phyloP scores from a whole-genome alignment of 352 stramenopile species.

The Phytophthora brassicae region DNA sequence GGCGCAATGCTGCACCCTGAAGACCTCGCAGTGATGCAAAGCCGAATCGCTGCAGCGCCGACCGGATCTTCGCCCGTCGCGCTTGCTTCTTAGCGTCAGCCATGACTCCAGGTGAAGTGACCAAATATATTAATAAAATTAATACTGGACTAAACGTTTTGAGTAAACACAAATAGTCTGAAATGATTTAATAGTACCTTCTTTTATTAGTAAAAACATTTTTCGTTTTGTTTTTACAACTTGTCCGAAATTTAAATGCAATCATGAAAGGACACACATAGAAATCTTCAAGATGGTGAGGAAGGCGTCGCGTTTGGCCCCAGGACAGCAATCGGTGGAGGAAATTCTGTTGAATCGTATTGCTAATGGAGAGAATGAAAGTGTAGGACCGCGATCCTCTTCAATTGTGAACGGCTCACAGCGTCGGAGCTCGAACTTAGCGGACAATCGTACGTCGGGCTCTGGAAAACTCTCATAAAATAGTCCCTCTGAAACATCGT shows the following conservation, averaged over 20 bases:
- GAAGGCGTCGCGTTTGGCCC: conserved; percentile 53
- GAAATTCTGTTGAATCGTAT: conserved; percentile 65
- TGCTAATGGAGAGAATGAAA: conserved; percentile 20
- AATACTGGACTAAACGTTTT: background rate
- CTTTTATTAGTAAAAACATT: too few species aligned
- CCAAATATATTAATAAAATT: background rate
- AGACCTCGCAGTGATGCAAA: conserved; percentile 46
- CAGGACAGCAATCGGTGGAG: conserved; percentile 62
- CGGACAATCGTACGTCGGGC: conserved; percentile 2
- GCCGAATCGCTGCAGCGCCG: conserved; percentile 45
- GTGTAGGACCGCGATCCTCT: background rate
- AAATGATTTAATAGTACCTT: background rate
- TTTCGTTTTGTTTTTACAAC: too few species aligned
- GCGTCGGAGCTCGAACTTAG: background rate
- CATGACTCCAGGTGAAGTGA: conserved; percentile 20
- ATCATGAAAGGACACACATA: conserved; percentile 19
- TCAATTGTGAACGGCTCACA: background rate
- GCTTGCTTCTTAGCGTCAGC: conserved; percentile 28
- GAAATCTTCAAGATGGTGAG: conserved; percentile 50
- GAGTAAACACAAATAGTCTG: background rate
- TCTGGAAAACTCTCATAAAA: too few species aligned
- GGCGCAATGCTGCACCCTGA: conserved; percentile 45
- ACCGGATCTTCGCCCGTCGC: conserved; percentile 49
- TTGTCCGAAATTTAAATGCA: background rate
- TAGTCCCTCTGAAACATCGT: too few species aligned